phyloP scores from a whole-genome alignment of 345 rosid species.

The Salix arbutifolia region DNA sequence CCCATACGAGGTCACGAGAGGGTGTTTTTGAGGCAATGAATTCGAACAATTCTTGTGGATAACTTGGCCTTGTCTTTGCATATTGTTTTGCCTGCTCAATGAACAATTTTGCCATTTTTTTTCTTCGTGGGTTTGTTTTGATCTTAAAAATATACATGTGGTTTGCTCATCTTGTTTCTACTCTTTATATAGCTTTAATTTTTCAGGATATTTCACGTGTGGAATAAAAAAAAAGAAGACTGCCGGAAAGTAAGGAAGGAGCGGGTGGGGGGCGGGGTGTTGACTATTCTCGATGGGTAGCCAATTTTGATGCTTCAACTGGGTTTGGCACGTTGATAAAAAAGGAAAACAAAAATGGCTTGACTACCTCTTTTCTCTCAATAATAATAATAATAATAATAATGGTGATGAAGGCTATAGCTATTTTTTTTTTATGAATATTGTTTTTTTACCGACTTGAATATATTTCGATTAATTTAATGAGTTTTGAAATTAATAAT shows the following conservation, averaged over 20 bases:
- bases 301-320: neutral
- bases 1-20: slow-evolving; percentile 72
- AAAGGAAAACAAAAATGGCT: too few species aligned
- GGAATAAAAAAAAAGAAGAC: neutral
- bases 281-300: neutral
- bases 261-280: too few species aligned
- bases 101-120: slow-evolving; percentile 63
- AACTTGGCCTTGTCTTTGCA: slow-evolving; percentile 55
- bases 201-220: neutral
- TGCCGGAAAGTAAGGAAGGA: neutral
- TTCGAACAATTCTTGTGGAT: slow-evolving; percentile 58
- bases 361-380: too few species aligned
- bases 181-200: neutral
- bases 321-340: neutral
- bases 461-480: too few species aligned
- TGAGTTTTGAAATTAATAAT: too few species aligned
- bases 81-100: slow-evolving; percentile 73
- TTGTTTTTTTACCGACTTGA: too few species aligned
- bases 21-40: slow-evolving; percentile 73
- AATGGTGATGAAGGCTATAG: too few species aligned
- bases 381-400: too few species aligned
- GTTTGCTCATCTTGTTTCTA: neutral
- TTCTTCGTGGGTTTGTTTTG: neutral
- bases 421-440: too few species aligned
- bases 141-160: neutral